Base-by-base conservation (phyloP, 2,329 filamentous ascomycete genomes). In the Cercospora sojina region DNA sequence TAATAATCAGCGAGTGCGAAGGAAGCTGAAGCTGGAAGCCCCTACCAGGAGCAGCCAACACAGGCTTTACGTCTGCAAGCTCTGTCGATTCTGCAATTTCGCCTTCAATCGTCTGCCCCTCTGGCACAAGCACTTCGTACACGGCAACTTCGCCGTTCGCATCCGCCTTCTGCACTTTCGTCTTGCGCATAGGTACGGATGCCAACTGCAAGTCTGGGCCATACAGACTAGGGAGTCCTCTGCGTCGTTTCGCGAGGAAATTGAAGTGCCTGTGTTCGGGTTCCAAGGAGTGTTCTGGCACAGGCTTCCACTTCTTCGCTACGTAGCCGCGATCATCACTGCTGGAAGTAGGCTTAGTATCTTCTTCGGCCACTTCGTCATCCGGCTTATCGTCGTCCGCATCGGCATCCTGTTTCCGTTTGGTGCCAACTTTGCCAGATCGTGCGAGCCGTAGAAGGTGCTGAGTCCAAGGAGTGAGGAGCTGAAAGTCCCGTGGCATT, bases 401-500 rank as follows among this genome's bases (percentile, higher is more conserved):
- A 27, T 76, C 75, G 6, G 77, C 74, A 0, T 88, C 86, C 12
- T 85, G 84, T 32, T 88, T 88, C 16, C 90, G 86, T 77, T 96
- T 93, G 74, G 71, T 74, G 57, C 75, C 75, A 8, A 76, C 71
- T 69, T 73, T 76, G 91, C 92, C 12, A 92, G 74, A 91, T 66
- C 93, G 87, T 57, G 92, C 92, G 41, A 91, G 90, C 64, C 91
- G 89, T 13, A 97, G 83, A 5, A 97, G 84, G 70, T 93, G 91
- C 74, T 95, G 91, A 62, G 90, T 94, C 77, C 93, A 90, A 1
- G 89, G 86, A 0, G 91, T 86, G 9, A 97, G 83, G 32, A 96
- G 83, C 65, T 90, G 86, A 31, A 88, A 91, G 77, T 97, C 94
- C 73, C 91, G 91, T 43, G 94, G 94, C 91, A 97, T 94, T 53